phyloP scores from a whole-genome alignment of 1,139 yeast species.

The Nakaseomyces glabratus region DNA sequence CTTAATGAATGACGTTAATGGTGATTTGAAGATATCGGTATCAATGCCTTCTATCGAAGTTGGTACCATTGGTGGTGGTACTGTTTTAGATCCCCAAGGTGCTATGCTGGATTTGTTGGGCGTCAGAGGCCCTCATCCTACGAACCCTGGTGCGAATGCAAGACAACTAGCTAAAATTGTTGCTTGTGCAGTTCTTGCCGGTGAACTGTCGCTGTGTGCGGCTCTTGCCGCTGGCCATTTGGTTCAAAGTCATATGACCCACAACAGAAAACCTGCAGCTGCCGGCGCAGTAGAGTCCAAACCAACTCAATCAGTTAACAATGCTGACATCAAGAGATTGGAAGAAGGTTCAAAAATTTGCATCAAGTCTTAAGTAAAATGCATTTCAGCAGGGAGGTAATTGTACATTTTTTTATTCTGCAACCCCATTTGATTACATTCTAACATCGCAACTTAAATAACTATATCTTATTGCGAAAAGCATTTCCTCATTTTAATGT shows the following conservation, averaged over 20 bases:
- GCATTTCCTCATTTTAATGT: too few species aligned
- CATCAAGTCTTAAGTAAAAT: slow-evolving; percentile 41
- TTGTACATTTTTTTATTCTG: too few species aligned
- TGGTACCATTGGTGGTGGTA: slow-evolving; percentile 99
- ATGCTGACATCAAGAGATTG: slow-evolving; percentile 44
- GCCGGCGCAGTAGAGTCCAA: slow-evolving; percentile 9
- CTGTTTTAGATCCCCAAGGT: slow-evolving; percentile 92
- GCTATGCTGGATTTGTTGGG: slow-evolving; percentile 93
- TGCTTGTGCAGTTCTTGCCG: slow-evolving; percentile 93
- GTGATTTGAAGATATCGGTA: slow-evolving; percentile 82
- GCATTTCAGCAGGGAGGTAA: too few species aligned
- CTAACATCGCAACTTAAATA: too few species aligned
- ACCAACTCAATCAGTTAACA: slow-evolving; percentile 15
- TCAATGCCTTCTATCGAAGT: slow-evolving; percentile 99
- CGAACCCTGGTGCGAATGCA: slow-evolving; percentile 90
- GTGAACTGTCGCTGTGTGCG: slow-evolving; percentile 69
- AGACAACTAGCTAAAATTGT: slow-evolving; percentile 90
- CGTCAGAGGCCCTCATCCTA: slow-evolving; percentile 91
- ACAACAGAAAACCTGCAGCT: slow-evolving; percentile 39
- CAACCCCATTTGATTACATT: too few species aligned
- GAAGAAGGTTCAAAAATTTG: slow-evolving; percentile 66
- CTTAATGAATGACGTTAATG: slow-evolving; percentile 73
- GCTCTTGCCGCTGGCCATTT: slow-evolving; percentile 61
- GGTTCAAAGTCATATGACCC: slow-evolving; percentile 96
- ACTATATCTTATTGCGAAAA: too few species aligned